phyloP scores from a whole-genome alignment of 192 early-diverging fungal species.

The Kickxella alabastrina region DNA sequence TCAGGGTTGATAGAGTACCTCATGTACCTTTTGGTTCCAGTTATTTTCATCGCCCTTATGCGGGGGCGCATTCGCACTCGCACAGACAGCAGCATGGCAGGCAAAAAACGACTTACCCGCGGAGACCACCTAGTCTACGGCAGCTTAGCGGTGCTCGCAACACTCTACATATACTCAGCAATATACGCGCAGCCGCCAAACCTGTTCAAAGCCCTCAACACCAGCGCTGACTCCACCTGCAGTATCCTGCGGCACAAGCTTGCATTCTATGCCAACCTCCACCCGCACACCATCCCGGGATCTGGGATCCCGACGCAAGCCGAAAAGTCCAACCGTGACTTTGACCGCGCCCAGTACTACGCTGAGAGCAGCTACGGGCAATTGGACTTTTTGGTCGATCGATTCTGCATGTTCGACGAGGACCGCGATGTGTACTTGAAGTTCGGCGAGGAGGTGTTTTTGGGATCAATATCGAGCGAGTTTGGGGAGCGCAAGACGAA shows the following conservation, averaged over 20 bases:
- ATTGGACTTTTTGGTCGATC: slow-evolving; percentile 41
- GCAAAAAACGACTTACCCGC: slow-evolving; percentile 11
- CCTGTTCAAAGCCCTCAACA: slow-evolving; percentile 29
- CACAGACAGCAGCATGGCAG: slow-evolving; percentile 16
- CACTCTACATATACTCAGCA: slow-evolving; percentile 19
- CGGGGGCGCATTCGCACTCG: slow-evolving; percentile 21
- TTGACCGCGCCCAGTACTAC: slow-evolving; percentile 20
- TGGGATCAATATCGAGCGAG: slow-evolving; percentile 40
- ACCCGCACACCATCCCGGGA: slow-evolving; percentile 14
- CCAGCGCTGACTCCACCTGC: slow-evolving; percentile 16
- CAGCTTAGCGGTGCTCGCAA: slow-evolving; percentile 10
- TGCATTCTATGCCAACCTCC: slow-evolving; percentile 1
- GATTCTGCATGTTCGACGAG: slow-evolving; percentile 35
- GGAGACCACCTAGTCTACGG: slow-evolving; percentile 27
- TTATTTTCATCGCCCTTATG: slow-evolving; percentile 29
- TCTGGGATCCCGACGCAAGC: slow-evolving; percentile 10
- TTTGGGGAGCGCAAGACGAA: slow-evolving; percentile 31
- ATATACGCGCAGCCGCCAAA: slow-evolving; percentile 19
- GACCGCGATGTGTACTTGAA: slow-evolving; percentile 37
- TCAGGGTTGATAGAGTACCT: slow-evolving; percentile 28
- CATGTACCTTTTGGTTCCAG: slow-evolving; percentile 34
- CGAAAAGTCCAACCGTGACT: slow-evolving; percentile 6
- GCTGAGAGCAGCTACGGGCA: slow-evolving; percentile 32
- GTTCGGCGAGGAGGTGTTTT: slow-evolving; percentile 40
- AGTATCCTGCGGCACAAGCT: slow-evolving; percentile 19